Evolutionary conservation across 768 basidiomycete species (phyloP).

Genomic region (Zangia roseola): DNA sequence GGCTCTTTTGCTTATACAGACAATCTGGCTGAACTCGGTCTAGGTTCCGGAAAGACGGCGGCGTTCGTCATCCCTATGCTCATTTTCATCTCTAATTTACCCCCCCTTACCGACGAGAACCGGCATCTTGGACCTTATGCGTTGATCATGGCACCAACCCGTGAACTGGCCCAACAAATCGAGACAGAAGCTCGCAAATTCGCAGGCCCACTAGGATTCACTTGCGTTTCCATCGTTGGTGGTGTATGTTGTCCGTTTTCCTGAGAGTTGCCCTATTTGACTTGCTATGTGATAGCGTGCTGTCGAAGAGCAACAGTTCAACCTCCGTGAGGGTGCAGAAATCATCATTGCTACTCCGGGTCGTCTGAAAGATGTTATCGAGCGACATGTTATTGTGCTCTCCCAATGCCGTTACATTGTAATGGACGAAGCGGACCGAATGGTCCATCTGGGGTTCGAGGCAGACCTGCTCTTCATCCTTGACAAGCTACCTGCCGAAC

Average conservation of each 20-base stretch:
- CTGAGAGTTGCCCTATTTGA: slow-evolving; percentile 10
- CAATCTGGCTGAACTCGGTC: slow-evolving; percentile 1
- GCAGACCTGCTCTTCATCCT: slow-evolving; percentile 91
- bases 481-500: slow-evolving; percentile 84
- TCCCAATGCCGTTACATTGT: slow-evolving; percentile 98
- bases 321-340: slow-evolving; percentile 95
- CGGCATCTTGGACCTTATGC: slow-evolving; percentile 93
- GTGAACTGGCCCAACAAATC: slow-evolving; percentile 97
- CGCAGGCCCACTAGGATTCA: slow-evolving; percentile 84
- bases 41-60: slow-evolving; percentile 98
- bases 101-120: slow-evolving; percentile 87
- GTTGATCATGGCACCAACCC: slow-evolving; percentile 93
- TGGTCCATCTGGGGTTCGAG: slow-evolving; percentile 98
- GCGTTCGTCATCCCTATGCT: slow-evolving; percentile 99
- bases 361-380: slow-evolving; percentile 96
- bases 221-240: slow-evolving; percentile 97
- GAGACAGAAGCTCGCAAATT: slow-evolving; percentile 92
- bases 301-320: slow-evolving; percentile 97
- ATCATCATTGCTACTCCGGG: slow-evolving; percentile 99
- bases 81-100: slow-evolving; percentile 85
- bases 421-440: slow-evolving; percentile 99
- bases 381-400: slow-evolving; percentile 91
- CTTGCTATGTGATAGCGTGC: slow-evolving; percentile 52
- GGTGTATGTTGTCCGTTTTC: slow-evolving; percentile 51
- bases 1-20: neutral